phyloP scores from a whole-genome alignment of 164 flowering plant species.

The Vitis rotundifolia region DNA sequence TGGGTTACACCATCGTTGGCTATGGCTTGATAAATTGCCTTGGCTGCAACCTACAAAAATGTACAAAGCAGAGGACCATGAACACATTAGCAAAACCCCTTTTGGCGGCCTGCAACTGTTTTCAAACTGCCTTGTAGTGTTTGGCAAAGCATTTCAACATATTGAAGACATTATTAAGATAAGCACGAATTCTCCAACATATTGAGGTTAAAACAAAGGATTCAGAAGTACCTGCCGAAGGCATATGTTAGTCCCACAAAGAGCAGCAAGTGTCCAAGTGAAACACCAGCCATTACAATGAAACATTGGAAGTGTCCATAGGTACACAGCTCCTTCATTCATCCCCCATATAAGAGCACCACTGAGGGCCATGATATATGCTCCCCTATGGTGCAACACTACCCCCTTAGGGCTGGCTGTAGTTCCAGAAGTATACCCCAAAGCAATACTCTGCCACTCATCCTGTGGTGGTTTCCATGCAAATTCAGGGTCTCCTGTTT shows the following conservation, averaged over 20 bases:
- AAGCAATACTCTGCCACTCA: constrained; percentile 96
- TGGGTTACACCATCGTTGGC: constrained; percentile 77
- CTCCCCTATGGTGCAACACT: constrained; percentile 84
- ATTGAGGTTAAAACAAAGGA: background rate
- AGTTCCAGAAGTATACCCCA: constrained; percentile 98
- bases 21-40: constrained; percentile 79
- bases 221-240: constrained; percentile 75
- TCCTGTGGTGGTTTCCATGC: constrained; percentile 85
- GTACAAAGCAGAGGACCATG: too few species aligned
- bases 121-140: too few species aligned
- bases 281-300: constrained; percentile 98
- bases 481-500: constrained; percentile 78
- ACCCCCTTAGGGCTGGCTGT: constrained; percentile 97
- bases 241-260: constrained; percentile 89
- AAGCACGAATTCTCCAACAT: background rate
- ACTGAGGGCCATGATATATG: constrained; percentile 82
- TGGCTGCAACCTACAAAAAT: constrained; percentile 68
- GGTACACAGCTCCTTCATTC: constrained; percentile 79
- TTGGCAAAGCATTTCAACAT: too few species aligned
- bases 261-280: constrained; percentile 89
- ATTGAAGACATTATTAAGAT: too few species aligned
- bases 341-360: constrained; percentile 70
- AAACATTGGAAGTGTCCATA: constrained; percentile 98
- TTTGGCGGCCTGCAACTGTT: too few species aligned
- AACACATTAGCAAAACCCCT: too few species aligned